phyloP scores from a whole-genome alignment of 75 land plant species.

The Gnetum montanum region DNA sequence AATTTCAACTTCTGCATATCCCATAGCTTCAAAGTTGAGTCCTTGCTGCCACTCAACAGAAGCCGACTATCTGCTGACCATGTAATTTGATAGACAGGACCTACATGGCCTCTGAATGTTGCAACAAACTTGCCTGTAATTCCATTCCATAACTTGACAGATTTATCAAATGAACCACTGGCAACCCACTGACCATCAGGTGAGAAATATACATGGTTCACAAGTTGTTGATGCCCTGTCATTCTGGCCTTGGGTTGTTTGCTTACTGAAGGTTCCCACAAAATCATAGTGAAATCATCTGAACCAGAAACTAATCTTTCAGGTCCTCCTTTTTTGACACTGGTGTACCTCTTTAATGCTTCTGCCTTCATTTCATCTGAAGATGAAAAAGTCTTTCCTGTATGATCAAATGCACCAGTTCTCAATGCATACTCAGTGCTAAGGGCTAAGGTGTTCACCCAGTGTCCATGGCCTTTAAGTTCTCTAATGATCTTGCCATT shows the following conservation, averaged over 20 bases:
- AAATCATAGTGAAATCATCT: constrained; percentile 97
- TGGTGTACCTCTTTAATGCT: constrained; percentile 72
- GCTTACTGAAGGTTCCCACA: constrained; percentile 88
- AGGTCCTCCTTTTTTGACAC: constrained; percentile 73
- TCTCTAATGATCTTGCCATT: constrained; percentile 92
- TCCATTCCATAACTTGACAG: constrained; percentile 97
- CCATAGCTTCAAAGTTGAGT: constrained; percentile 95
- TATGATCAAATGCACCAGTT: constrained; percentile 92
- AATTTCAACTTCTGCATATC: constrained; percentile 74
- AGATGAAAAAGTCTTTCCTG: constrained; percentile 56
- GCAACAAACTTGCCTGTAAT: constrained; percentile 82
- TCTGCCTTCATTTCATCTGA: constrained; percentile 92
- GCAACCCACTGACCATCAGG: constrained; percentile 99
- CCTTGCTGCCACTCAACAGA: constrained; percentile 96
- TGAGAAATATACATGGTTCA: constrained; percentile 96
- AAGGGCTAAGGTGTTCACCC: constrained; percentile 92
- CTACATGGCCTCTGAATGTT: constrained; percentile 95
- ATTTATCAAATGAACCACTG: constrained; percentile 98
- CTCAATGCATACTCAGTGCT: constrained; percentile 93
- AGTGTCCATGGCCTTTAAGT: constrained; percentile 97
- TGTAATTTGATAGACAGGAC: constrained; percentile 94
- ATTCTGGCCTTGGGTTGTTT: constrained; percentile 91
- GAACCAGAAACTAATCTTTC: constrained; percentile 96
- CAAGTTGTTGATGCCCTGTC: constrained; percentile 99
- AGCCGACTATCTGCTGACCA: constrained; percentile 99